Percentiles rank a stretch among this genome's conserved stretches.
phyloP scores from a whole-genome alignment of 306 rosid genomes.

The Ochetophila trinervis region DNA sequence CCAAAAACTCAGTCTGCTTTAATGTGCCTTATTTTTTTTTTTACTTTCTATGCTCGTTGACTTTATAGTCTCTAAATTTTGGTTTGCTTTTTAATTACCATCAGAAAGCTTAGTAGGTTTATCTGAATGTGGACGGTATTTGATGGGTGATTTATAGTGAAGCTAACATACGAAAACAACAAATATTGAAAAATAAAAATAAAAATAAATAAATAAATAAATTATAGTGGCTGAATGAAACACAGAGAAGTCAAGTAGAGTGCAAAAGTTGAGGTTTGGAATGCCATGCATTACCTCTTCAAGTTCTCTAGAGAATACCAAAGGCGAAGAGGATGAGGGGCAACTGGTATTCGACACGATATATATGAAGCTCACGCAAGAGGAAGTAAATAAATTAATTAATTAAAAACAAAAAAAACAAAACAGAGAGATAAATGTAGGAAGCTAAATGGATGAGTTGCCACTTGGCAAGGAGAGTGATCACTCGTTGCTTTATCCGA shows the following conservation, averaged over 20 bases:
- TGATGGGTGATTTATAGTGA: conserved; percentile 18
- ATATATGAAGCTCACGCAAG: not conserved
- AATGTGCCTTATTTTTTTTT: not conserved
- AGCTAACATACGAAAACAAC: not conserved
- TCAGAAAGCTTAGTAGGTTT: too few species aligned
- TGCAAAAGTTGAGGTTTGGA: conserved; percentile 27
- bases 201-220: not conserved
- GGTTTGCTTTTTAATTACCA: too few species aligned
- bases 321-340: conserved; percentile 22
- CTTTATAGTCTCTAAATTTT: too few species aligned
- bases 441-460: conserved; percentile 26
- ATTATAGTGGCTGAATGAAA: conserved; percentile 37
- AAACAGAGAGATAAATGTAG: not conserved
- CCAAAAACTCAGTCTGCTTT: not conserved
- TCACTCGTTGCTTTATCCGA: conserved; percentile 73
- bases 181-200: not conserved
- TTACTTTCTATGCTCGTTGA: too few species aligned
- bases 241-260: conserved; percentile 20
- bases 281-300: not conserved
- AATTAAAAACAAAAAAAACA: not conserved
- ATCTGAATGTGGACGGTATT: not conserved
- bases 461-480: conserved; percentile 50
- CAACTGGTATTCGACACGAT: conserved; percentile 42
- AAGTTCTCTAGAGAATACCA: conserved; percentile 6
- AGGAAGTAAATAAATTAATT: not conserved